A percentile compares a stretch with the other conserved stretches of the same genome.
These are phyloP conservation scores for Eremochloa ophiuroides DNA, from an alignment of 176 grass and related monocot genomes.

Conservation along the genomic window DNA sequence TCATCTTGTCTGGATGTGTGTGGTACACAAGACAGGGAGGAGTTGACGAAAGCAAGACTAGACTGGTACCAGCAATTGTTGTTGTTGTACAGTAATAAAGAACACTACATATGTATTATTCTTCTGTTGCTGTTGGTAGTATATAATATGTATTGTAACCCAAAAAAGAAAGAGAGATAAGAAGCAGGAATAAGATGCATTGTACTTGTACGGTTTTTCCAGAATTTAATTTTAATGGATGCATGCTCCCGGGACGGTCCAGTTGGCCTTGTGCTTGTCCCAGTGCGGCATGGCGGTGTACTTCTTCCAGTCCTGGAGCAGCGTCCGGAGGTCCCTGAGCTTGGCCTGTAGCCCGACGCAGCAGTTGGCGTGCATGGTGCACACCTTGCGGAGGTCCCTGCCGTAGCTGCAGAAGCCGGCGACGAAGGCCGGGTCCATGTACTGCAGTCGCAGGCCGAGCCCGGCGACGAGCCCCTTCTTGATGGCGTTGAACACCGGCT, in stretches of 20 bases:
- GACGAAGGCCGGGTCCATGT: slow-evolving; percentile 42
- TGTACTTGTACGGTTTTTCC: too few relatives aligned
- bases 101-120: too few relatives aligned
- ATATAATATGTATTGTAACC: too few relatives aligned
- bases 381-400: slow-evolving; percentile 53
- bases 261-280: slow-evolving; percentile 30
- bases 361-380: slow-evolving; percentile 90
- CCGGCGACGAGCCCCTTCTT: slow-evolving; percentile 38
- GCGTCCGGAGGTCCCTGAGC: slow-evolving; percentile 42
- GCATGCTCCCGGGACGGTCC: slow-evolving; percentile 62
- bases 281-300: slow-evolving; percentile 39
- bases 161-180: too few relatives aligned
- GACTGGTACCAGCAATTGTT: not conserved
- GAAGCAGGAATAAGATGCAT: too few relatives aligned
- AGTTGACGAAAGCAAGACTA: not conserved
- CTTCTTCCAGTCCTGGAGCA: slow-evolving; percentile 62
- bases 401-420: slow-evolving; percentile 66
- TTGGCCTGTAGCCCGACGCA: slow-evolving; percentile 54
- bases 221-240: too few relatives aligned
- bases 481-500: slow-evolving; percentile 72
- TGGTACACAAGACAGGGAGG: not conserved
- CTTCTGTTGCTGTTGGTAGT: too few relatives aligned
- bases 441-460: slow-evolving; percentile 39
- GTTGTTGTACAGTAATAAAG: too few relatives aligned
- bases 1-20: too few relatives aligned